These are phyloP conservation scores for Sclerotinia spermophila DNA, from an alignment of 2,329 filamentous ascomycete species.

Conservation along the genomic window DNA sequence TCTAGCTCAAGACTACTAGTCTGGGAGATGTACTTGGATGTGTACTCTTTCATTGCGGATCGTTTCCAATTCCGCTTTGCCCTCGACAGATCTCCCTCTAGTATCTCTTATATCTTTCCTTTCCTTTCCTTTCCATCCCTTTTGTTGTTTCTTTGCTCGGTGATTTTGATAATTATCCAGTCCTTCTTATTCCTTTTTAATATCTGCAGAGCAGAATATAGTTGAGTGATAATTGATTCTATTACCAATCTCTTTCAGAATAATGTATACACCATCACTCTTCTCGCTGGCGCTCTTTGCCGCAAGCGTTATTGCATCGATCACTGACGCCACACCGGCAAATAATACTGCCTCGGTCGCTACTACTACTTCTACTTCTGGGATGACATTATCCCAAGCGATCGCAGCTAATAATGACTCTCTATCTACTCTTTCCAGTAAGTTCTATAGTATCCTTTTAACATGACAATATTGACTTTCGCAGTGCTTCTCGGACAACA, in stretches of 20 bases:
- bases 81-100: background rate
- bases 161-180: constrained; percentile 12
- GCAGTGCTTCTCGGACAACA: constrained; percentile 17
- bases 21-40: background rate
- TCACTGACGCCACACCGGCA: background rate
- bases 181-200: background rate
- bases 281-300: constrained; percentile 4
- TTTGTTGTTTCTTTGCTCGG: background rate
- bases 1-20: background rate
- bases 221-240: constrained; percentile 13
- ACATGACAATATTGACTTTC: background rate
- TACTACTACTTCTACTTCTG: background rate
- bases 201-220: constrained; percentile 17
- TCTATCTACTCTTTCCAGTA: constrained; percentile 13
- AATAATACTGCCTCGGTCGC: background rate
- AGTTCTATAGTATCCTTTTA: background rate
- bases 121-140: background rate
- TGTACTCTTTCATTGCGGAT: background rate
- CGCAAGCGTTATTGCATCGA: background rate
- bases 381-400: constrained; percentile 3
- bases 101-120: constrained; percentile 1
- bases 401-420: constrained; percentile 2
- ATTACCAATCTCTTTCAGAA: constrained; percentile 10
- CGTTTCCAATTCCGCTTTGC: constrained; percentile 9
- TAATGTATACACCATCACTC: constrained; percentile 15